phyloP scores from a whole-genome alignment of 495 filamentous ascomycete genomes.

The Parmelia sp. region DNA sequence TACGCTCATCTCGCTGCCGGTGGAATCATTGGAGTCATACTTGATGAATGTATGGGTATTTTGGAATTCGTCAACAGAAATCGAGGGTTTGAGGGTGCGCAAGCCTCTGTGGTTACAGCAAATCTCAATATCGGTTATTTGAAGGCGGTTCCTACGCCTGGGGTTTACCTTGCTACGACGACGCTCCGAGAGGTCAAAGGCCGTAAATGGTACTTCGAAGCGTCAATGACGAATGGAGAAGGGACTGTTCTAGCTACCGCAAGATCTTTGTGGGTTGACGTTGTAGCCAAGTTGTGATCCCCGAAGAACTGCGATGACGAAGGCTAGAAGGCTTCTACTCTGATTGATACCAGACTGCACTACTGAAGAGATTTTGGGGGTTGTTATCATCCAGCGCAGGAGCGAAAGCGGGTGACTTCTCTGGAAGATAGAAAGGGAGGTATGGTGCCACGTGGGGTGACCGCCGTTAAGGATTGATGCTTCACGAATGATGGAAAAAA shows the following conservation, averaged over 20 bases:
- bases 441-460: neutral
- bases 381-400: neutral
- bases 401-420: neutral
- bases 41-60: conserved; percentile 50
- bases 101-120: conserved; percentile 43
- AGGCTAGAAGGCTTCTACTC: neutral
- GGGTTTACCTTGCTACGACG: conserved; percentile 46
- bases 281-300: conserved; percentile 27
- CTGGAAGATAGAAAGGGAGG: neutral
- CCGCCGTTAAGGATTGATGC: neutral
- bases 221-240: conserved; percentile 35
- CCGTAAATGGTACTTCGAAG: conserved; percentile 44
- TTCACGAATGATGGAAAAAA: neutral
- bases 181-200: conserved; percentile 35
- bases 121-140: conserved; percentile 52
- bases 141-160: conserved; percentile 48
- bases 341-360: neutral
- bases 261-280: conserved; percentile 41
- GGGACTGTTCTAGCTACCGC: conserved; percentile 39
- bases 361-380: neutral
- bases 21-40: conserved; percentile 52
- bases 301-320: neutral
- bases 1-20: conserved; percentile 53
- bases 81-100: conserved; percentile 28
- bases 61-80: conserved; percentile 43